Evolutionary conservation across 1,284 basidiomycete species (phyloP).

Genomic region (Acaromyces ingoldii): DNA sequence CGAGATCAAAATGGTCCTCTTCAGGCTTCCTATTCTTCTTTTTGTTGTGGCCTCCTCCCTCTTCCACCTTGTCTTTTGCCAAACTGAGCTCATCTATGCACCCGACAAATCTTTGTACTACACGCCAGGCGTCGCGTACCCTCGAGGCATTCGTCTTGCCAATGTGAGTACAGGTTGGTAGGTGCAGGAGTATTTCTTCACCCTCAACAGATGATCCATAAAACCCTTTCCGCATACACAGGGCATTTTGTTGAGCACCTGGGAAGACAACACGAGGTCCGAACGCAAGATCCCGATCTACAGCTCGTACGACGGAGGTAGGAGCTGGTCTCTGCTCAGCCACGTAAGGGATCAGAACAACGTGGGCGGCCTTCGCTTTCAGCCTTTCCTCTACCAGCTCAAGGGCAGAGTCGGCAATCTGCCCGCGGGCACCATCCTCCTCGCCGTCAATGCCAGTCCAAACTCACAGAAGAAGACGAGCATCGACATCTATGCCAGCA

Average conservation of each 20-base stretch:
- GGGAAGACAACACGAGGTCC: slow-evolving; percentile 19
- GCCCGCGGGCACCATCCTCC: slow-evolving; percentile 47
- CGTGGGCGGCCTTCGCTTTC: slow-evolving; percentile 51
- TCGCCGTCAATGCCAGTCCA: slow-evolving; percentile 36
- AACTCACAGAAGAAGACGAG: slow-evolving; percentile 46
- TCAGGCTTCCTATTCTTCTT: too few relatives aligned
- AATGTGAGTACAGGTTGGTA: too few relatives aligned
- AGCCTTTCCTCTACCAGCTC: slow-evolving; percentile 49
- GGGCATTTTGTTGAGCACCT: slow-evolving; percentile 17
- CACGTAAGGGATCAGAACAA: slow-evolving; percentile 19
- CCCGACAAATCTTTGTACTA: too few relatives aligned
- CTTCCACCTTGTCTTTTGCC: too few relatives aligned
- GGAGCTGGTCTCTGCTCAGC: slow-evolving; percentile 17
- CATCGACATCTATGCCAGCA: slow-evolving; percentile 51
- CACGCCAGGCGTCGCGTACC: too few relatives aligned
- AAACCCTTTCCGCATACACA: too few relatives aligned
- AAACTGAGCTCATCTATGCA: too few relatives aligned
- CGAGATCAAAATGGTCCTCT: too few relatives aligned
- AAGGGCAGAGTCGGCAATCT: slow-evolving; percentile 35
- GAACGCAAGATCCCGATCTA: slow-evolving; percentile 24
- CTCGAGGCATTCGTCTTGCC: too few relatives aligned
- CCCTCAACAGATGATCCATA: too few relatives aligned
- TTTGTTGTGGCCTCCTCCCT: too few relatives aligned
- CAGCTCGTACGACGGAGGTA: slow-evolving; percentile 19
- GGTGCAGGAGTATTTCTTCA: too few relatives aligned